Evolutionary conservation across 768 basidiomycete species (phyloP), one percentile per base, ranked within the genome.

Genomic region (Cyclocybe aegerita): DNA sequence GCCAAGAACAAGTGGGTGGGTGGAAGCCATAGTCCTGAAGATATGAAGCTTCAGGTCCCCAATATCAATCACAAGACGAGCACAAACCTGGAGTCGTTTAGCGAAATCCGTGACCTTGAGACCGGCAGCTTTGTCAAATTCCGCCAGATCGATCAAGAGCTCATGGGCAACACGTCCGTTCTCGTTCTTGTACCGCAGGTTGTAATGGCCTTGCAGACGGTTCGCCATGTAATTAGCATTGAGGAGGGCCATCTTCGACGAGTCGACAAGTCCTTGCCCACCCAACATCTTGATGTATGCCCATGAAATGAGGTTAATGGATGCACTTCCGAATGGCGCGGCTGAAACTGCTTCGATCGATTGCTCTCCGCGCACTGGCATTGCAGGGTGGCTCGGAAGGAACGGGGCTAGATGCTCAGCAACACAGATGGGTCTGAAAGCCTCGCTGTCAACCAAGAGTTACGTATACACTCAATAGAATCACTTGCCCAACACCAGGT

Each of bases 241-340:
- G 38, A 99, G 80, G 30, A 99, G 78, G 1, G 97, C 93, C 30
- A 91, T 71, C 60, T 88, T 90, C 2, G 94, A 90, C 0, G 93
- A 86, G 52, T 93, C 81, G 16, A 84, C 81, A 23, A 99, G 80
- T 6, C 97, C 97, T 48, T 82, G 74, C 7, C 95, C 96, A 23
- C 97, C 97, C n/a, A 99, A 82, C 97, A 99, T 98, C 74, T 91
- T 96, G 79, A 97, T 92, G 69, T 97, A 99, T 9, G 97, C 96
- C 95, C 96, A 98, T 0, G 95, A 98, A 61, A 98, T 98, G 53
- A 95, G 78, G 41, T 91, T 85, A 61, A 99, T 94, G 6, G 93
- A 95, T 2, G 97, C 91, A 57, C 93, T 95, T 39, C 97, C 96
- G 64, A 85, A 98, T 0, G 94, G 97, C 1, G 90, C 93, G 0